Evolutionary conservation across 2,329 filamentous ascomycete species (phyloP).

Genomic region (Chaetomium sp.): DNA sequence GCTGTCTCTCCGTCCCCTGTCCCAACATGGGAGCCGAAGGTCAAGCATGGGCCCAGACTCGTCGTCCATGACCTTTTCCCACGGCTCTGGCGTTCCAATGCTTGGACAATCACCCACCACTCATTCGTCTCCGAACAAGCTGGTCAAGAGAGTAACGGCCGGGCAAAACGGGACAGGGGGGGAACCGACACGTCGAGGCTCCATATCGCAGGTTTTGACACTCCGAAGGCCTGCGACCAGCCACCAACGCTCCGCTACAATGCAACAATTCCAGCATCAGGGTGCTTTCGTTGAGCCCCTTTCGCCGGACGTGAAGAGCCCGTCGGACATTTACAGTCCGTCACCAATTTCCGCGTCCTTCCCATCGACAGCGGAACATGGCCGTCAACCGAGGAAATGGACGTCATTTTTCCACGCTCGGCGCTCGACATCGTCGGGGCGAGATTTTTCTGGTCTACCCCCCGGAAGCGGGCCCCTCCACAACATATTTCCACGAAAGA

Average conservation of each 20-base stretch:
- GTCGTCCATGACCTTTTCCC: slow-evolving; percentile 65
- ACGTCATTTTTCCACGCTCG: slow-evolving; percentile 60
- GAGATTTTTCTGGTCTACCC: slow-evolving; percentile 36
- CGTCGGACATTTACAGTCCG: slow-evolving; percentile 42
- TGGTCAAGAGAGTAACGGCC: slow-evolving; percentile 72
- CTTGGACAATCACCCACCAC: slow-evolving; percentile 48
- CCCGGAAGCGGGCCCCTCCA: slow-evolving; percentile 40
- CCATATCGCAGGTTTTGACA: slow-evolving; percentile 64
- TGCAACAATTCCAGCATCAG: slow-evolving; percentile 55
- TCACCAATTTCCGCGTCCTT: slow-evolving; percentile 22
- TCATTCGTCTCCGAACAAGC: slow-evolving; percentile 68
- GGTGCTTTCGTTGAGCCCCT: slow-evolving; percentile 28
- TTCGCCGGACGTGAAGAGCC: slow-evolving; percentile 36
- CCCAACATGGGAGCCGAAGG: slow-evolving; percentile 64
- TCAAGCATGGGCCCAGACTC: slow-evolving; percentile 68
- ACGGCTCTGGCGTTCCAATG: slow-evolving; percentile 68
- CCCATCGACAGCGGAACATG: slow-evolving; percentile 11
- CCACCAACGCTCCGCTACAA: slow-evolving; percentile 72
- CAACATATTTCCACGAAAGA: slow-evolving; percentile 41
- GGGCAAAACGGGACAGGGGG: slow-evolving; percentile 50
- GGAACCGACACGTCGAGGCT: slow-evolving; percentile 49
- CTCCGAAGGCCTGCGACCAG: slow-evolving; percentile 76
- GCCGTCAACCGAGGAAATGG: slow-evolving; percentile 44
- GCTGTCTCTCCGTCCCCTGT: slow-evolving; percentile 66
- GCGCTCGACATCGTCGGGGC: slow-evolving; percentile 38